Evolutionary conservation across 148 eudicot genomes (phyloP), one percentile per base, ranked within the genome.

Genomic region (Cornus suecica): DNA sequence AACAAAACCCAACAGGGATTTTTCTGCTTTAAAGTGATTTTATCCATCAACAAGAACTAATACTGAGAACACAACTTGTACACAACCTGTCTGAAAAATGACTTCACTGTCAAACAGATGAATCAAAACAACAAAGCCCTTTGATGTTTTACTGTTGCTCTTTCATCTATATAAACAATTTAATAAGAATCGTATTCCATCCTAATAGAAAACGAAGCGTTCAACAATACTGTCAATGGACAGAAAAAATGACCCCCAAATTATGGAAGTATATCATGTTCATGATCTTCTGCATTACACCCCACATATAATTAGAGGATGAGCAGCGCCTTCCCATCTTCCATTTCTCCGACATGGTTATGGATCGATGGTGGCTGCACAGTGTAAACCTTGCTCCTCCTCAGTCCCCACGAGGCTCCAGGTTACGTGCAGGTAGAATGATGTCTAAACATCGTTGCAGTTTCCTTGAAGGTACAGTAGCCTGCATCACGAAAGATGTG

Each of bases 351-450:
- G 13, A 31, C 52, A 54, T 82, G 89, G 27, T 62, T 26, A 41
- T 86, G 84, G 25, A 37, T 18, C 32, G 54, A 65, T 32, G 81
- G 85, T 30, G 80, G 77, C 29, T 72, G 80, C 71, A 84, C 89
- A 26, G 77, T 75, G 56, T 71, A 75, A 56, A 80, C 80, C 62
- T 84, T 83, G 22, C 37, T 74, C 68, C 37, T 74, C 68, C 42
- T 10, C 42, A 37, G 42, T 37, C 42, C 42, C 42, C 68, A 26
- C 51, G 76, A 52, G 80, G 79, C 77, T 85, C 86, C 31, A 82
- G 77, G 45, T 90, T 87, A 65, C 69, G 80, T 48, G 92, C 82
- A 15, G 88, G 92, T 88, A 88, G 78, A 79, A 90, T 68, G 68
- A 87, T 80, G 83, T 82, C 78, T 32, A 24, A 86, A 84, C 77